Base-by-base conservation (phyloP, 495 filamentous ascomycete genomes). In the Physcia stellaris region DNA sequence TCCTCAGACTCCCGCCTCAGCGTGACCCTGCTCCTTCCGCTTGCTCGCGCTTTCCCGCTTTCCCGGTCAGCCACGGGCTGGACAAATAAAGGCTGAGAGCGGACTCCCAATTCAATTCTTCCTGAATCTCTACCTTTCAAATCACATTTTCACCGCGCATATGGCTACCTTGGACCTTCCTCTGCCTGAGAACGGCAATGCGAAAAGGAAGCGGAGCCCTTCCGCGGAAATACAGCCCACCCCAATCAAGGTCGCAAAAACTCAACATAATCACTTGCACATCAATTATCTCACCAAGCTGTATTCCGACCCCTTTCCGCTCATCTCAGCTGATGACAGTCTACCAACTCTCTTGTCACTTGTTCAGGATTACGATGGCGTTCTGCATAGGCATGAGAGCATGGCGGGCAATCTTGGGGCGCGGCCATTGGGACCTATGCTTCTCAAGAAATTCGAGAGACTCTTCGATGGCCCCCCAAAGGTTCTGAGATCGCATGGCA, bases 391-490 rank as follows among this genome's bases (percentile, higher is more conserved):
- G 24, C 80, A 87, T 53, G 85, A 93, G 58, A 85, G 79, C 49
- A 74, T 93, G 39, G 84, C 85, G 30, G 75, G 77, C 35, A 90
- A 86, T 50, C 67, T 93, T 13, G 85, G 85, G 50, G 84, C 83
- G 30, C 79, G 83, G 39, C 81, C 86, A 11, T 67, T 86, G 9
- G 83, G 80, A 5, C 82, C 83, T 24, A 83, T 86, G 27, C 61
- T 92, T 37, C 73, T 90, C 39, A 83, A 86, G 58, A 78, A 82
- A 24, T 85, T 92, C 56, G 83, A 92, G 58, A 71, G 82, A 26
- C 61, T 86, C 9, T 92, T 93, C 47, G 85, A 90, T 42, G 83
- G 81, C 0, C 73, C 77, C 16, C 84, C 85, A 37, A 71, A 67
- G 21, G 75, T 84, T 4, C 66, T 79, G 26, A 79, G 72, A 31